Percentiles rank a stretch among this genome's conserved stretches.
Conservation (phyloP, 306 rosid species). For the Fagus sylvatica region DNA sequence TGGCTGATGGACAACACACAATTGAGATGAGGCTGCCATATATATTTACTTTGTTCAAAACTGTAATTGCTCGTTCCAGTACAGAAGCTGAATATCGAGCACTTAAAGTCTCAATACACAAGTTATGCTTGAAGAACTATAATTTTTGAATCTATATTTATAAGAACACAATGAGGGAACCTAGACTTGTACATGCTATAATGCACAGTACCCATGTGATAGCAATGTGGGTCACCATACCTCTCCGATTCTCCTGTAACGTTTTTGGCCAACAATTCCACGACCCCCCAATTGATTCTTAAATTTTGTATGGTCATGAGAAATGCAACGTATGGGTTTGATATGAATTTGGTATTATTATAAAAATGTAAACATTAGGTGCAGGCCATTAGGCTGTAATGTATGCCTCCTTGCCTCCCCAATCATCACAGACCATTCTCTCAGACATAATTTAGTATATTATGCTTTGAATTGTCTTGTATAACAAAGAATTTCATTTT, state of each 20-base stretch:
- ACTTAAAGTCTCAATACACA: background rate
- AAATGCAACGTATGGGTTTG: slow-evolving; percentile 13
- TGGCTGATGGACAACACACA: slow-evolving; percentile 40
- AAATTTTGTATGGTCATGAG: slow-evolving; percentile 29
- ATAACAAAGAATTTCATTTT: slow-evolving; percentile 24
- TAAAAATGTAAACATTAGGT: slow-evolving; percentile 25
- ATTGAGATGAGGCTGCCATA: slow-evolving; percentile 38
- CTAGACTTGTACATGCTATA: background rate
- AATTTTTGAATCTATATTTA: slow-evolving; percentile 30
- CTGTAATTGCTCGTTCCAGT: too few relatives aligned
- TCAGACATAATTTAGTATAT: background rate
- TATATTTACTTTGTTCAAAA: slow-evolving; percentile 4
- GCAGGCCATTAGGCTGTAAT: slow-evolving; percentile 24
- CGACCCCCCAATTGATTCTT: slow-evolving; percentile 23
- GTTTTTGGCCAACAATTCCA: slow-evolving; percentile 28
- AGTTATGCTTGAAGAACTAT: slow-evolving; percentile 30
- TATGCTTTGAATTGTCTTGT: slow-evolving; percentile 14
- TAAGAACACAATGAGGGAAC: slow-evolving; percentile 28
- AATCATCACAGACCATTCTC: background rate
- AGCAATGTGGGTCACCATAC: slow-evolving; percentile 35
- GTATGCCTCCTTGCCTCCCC: slow-evolving; percentile 6
- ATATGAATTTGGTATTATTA: slow-evolving; percentile 19
- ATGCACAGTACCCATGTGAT: slow-evolving; percentile 38
- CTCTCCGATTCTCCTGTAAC: slow-evolving; percentile 41
- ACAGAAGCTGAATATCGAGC: too few relatives aligned